Conservation (phyloP, 2,329 filamentous ascomycete species). For the Verticillium nubilum region DNA sequence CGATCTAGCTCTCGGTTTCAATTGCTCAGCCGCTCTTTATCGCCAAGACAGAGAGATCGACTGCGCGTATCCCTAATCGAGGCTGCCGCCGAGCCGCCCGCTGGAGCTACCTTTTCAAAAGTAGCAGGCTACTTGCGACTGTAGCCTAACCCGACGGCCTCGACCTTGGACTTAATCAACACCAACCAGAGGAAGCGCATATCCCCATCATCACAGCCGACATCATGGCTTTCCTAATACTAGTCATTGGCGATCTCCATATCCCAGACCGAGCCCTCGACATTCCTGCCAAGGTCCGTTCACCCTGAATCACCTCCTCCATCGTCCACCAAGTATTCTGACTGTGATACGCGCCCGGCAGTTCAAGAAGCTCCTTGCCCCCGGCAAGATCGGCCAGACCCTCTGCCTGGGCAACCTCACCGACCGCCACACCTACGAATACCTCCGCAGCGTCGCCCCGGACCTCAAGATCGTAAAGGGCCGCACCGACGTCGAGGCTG, state of each 20-base stretch:
- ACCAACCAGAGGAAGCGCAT: not conserved
- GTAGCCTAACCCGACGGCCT: not conserved
- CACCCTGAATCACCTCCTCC: conserved; percentile 3
- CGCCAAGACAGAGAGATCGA: not conserved
- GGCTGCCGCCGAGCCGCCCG: not conserved
- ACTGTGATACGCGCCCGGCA: conserved; percentile 25
- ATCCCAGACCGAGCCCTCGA: conserved; percentile 90
- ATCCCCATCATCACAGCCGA: not conserved
- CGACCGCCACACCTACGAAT: conserved; percentile 75
- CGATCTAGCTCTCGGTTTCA: not conserved
- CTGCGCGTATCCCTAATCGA: not conserved
- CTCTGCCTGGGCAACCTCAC: conserved; percentile 77
- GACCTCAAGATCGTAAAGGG: conserved; percentile 67
- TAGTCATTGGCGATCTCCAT: conserved; percentile 89
- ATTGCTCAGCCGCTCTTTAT: not conserved
- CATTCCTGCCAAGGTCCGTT: conserved; percentile 76
- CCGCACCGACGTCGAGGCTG: conserved; percentile 61
- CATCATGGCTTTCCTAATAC: conserved; percentile 81
- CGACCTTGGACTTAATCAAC: not conserved
- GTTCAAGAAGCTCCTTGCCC: conserved; percentile 82
- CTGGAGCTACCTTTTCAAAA: not conserved
- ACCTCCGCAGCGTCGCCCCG: conserved; percentile 68
- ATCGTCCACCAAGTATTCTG: conserved; percentile 5
- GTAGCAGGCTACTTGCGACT: not conserved
- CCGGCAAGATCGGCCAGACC: conserved; percentile 78